These are phyloP conservation scores for Monilinia laxa DNA, from an alignment of 2,329 filamentous ascomycete genomes.

Conservation along the genomic window DNA sequence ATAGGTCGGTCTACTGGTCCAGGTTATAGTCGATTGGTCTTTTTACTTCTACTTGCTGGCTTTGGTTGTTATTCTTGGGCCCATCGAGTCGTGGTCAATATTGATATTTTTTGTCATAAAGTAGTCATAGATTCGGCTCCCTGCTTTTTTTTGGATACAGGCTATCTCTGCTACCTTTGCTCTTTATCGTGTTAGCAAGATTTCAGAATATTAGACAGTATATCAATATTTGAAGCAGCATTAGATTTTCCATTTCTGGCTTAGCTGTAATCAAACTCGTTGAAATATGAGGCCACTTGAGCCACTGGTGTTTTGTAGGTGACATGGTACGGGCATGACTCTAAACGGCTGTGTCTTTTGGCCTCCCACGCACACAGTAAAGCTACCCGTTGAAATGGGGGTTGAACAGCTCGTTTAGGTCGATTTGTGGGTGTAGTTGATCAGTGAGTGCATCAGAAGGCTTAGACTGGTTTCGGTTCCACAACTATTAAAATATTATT, in stretches of 20 bases:
- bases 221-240: not conserved
- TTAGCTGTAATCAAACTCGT: conserved; percentile 1
- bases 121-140: conserved; percentile 14
- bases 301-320: not conserved
- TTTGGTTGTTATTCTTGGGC: conserved; percentile 11
- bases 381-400: conserved; percentile 10
- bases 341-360: conserved; percentile 2
- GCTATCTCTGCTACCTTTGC: not conserved
- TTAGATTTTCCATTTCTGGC: conserved; percentile 15
- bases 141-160: conserved; percentile 9
- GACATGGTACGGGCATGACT: not conserved
- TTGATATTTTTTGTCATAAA: conserved; percentile 3
- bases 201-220: not conserved
- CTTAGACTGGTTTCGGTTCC: conserved; percentile 10
- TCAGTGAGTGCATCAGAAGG: conserved; percentile 21
- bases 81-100: conserved; percentile 6
- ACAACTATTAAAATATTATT: conserved; percentile 2
- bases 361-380: not conserved
- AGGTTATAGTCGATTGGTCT: conserved; percentile 3
- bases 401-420: not conserved
- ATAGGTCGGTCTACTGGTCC: not conserved
- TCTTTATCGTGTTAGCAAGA: not conserved
- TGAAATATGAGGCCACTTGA: conserved; percentile 18
- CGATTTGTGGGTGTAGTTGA: conserved; percentile 18
- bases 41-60: conserved; percentile 10